These are phyloP conservation scores for Colletotrichum kahawae DNA, from an alignment of 2,329 filamentous ascomycete species.

Conservation along the genomic window DNA sequence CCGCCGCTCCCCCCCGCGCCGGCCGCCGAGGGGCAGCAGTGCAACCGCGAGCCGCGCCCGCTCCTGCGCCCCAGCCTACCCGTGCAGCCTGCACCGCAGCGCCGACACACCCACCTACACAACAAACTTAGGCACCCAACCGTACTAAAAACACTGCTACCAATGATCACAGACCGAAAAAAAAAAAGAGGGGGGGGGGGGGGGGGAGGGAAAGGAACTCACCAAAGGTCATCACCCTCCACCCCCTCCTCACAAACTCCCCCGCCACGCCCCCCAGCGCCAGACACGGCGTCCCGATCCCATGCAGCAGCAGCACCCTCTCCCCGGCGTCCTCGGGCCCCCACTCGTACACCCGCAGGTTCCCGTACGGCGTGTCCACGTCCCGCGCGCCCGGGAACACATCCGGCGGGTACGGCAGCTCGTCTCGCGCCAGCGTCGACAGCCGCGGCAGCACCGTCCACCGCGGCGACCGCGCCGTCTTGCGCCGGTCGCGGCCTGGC, in stretches of 20 bases:
- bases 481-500: slow-evolving; percentile 4
- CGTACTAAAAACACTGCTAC: too few relatives aligned
- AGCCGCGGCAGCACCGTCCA: slow-evolving; percentile 10
- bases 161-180: too few relatives aligned
- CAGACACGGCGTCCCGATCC: slow-evolving; percentile 80
- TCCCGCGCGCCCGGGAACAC: slow-evolving; percentile 72
- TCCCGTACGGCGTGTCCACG: slow-evolving; percentile 73
- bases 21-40: too few relatives aligned
- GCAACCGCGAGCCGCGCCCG: too few relatives aligned
- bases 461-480: slow-evolving; percentile 17
- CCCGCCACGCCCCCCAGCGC: slow-evolving; percentile 70
- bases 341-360: slow-evolving; percentile 79
- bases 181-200: too few relatives aligned
- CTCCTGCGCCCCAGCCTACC: too few relatives aligned
- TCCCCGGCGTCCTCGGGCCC: slow-evolving; percentile 69
- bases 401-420: slow-evolving; percentile 70
- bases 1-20: too few relatives aligned
- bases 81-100: too few relatives aligned
- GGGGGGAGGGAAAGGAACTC: slow-evolving; percentile 28
- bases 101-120: too few relatives aligned
- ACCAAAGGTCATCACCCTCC: slow-evolving; percentile 81
- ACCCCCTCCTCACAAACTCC: slow-evolving; percentile 68
- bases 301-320: slow-evolving; percentile 78
- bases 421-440: slow-evolving; percentile 33
- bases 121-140: too few relatives aligned